Conservation (phyloP, 805 yeast genomes). For the Candida nitratophila region DNA sequence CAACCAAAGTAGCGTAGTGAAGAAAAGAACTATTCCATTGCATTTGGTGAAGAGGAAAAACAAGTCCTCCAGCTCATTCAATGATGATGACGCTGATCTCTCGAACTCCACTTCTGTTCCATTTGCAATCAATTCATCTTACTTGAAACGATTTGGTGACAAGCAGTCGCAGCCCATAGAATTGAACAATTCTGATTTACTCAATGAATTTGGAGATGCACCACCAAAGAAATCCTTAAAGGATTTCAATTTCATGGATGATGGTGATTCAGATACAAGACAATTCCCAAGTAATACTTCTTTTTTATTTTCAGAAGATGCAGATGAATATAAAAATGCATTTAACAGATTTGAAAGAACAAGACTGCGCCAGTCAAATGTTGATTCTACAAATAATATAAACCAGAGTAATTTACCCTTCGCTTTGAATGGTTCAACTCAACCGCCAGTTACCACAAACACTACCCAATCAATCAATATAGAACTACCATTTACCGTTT, state of each 20-base stretch:
- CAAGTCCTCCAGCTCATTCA: slow-evolving; percentile 41
- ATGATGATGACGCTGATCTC: slow-evolving; percentile 7
- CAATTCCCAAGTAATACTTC: slow-evolving; percentile 1
- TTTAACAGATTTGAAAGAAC: slow-evolving; percentile 30
- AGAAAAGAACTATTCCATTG: slow-evolving; percentile 41
- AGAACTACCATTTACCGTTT: neutral
- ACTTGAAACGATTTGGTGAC: slow-evolving; percentile 1
- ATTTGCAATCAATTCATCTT: neutral
- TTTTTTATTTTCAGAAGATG: slow-evolving; percentile 32
- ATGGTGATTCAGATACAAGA: slow-evolving; percentile 25
- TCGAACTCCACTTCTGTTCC: slow-evolving; percentile 2
- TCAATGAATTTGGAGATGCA: slow-evolving; percentile 28
- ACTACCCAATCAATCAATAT: slow-evolving; percentile 1
- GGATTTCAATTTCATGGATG: slow-evolving; percentile 38
- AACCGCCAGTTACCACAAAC: neutral
- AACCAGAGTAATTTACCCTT: slow-evolving; percentile 11
- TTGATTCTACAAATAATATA: slow-evolving; percentile 1
- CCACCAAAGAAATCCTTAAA: slow-evolving; percentile 47
- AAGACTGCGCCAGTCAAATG: slow-evolving; percentile 8
- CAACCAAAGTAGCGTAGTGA: slow-evolving; percentile 28
- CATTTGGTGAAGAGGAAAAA: slow-evolving; percentile 35
- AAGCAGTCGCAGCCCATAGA: neutral
- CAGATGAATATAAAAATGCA: slow-evolving; percentile 36
- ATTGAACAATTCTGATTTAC: slow-evolving; percentile 11
- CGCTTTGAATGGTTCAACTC: neutral